Evolutionary conservation across 306 rosid genomes (phyloP).

Genomic region (Vigna radiata): DNA sequence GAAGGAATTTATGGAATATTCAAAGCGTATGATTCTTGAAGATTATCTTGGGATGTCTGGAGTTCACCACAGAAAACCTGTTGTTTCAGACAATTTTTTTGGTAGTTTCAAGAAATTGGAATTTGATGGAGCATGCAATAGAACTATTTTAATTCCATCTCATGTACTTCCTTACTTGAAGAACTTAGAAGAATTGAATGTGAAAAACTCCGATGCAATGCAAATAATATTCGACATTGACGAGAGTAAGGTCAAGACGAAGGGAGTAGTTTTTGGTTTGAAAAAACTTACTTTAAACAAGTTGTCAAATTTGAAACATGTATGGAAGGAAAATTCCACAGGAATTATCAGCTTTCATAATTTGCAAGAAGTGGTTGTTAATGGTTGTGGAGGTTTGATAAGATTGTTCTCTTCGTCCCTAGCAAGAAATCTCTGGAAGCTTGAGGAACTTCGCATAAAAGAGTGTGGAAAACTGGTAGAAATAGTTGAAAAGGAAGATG

Average conservation of each 20-base stretch:
- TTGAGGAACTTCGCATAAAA: neutral
- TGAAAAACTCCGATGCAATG: no score
- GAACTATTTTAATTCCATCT: neutral
- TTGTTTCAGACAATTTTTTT: no score
- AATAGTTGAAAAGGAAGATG: slow-evolving; percentile 23
- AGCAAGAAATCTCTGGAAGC: neutral
- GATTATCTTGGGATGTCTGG: neutral
- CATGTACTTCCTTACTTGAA: neutral
- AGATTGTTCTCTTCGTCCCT: neutral
- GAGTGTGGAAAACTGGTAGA: neutral
- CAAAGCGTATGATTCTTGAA: no score
- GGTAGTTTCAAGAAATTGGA: neutral
- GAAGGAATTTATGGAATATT: neutral
- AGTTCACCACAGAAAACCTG: neutral
- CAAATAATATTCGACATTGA: neutral
- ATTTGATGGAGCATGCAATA: neutral
- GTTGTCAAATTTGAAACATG: neutral
- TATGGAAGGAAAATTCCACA: neutral
- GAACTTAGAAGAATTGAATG: neutral
- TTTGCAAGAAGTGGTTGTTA: neutral
- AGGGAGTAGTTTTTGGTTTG: neutral
- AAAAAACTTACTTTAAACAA: neutral
- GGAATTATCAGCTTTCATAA: slow-evolving; percentile 10
- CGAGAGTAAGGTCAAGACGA: neutral
- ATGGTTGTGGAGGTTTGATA: neutral